Conservation (phyloP, 208 protist species). For the Wallacemonas sp. region DNA sequence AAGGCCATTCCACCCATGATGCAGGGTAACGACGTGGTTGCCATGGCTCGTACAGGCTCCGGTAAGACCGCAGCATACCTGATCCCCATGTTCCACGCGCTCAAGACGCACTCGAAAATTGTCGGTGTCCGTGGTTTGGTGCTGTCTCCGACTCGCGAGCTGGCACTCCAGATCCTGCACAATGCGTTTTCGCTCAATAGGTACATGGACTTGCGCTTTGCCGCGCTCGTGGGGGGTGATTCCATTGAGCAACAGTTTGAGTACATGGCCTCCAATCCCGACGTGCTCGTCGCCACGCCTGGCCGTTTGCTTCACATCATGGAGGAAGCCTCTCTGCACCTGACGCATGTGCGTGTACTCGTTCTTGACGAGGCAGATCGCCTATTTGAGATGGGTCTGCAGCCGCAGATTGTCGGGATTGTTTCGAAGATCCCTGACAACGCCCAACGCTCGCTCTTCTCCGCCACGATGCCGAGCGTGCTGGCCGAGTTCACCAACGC, state of each 20-base stretch:
- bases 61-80: constrained; percentile 99
- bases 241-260: constrained; percentile 98
- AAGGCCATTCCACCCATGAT: constrained; percentile 95
- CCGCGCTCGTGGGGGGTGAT: constrained; percentile 96
- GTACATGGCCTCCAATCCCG: constrained; percentile 95
- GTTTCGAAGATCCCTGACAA: constrained; percentile 92
- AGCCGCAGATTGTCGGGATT: constrained; percentile 96
- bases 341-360: constrained; percentile 92
- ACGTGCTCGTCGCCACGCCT: constrained; percentile 99
- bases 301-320: constrained; percentile 98
- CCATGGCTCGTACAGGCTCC: constrained; percentile 99
- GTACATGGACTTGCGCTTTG: constrained; percentile 92
- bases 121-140: constrained; percentile 97
- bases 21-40: constrained; percentile 97
- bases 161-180: constrained; percentile 98
- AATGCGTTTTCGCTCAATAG: constrained; percentile 94
- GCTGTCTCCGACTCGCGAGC: constrained; percentile 98
- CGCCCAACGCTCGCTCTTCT: constrained; percentile 97
- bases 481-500: constrained; percentile 98
- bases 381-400: constrained; percentile 98
- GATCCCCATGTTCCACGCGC: constrained; percentile 96
- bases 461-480: constrained; percentile 97
- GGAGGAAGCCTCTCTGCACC: constrained; percentile 93
- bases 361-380: constrained; percentile 99
- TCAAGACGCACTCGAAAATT: constrained; percentile 89